Evolutionary conservation across 257 asterid genomes (phyloP).

Genomic region (Plantago major): DNA sequence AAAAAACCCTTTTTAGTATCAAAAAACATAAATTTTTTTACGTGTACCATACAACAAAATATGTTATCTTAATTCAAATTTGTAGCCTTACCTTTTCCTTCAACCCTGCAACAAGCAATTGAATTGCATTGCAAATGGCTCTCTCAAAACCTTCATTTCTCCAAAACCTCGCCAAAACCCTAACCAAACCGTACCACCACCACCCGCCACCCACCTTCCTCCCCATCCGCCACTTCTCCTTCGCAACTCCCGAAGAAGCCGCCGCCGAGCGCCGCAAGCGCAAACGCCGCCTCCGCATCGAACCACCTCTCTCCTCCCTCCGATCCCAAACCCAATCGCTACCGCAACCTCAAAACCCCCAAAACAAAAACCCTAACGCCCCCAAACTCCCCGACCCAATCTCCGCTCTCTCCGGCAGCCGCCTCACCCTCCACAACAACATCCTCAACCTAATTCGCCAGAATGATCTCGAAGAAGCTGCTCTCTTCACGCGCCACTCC

Average conservation of each 20-base stretch:
- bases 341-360: conserved; percentile 28
- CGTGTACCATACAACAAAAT: no score
- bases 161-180: conserved; percentile 42
- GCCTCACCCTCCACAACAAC: conserved; percentile 70
- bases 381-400: conserved; percentile 87
- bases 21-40: no score
- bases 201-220: conserved; percentile 31
- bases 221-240: conserved; percentile 63
- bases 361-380: conserved; percentile 56
- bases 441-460: conserved; percentile 79
- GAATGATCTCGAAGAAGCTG: conserved; percentile 90
- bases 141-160: conserved; percentile 60
- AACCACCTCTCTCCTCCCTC: conserved; percentile 66
- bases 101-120: neutral
- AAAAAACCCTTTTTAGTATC: no score
- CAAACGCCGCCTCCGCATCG: conserved; percentile 80
- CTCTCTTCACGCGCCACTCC: conserved; percentile 88
- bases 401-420: conserved; percentile 62
- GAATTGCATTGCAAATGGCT: conserved; percentile 39
- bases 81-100: conserved; percentile 11
- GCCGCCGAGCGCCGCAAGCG: conserved; percentile 93
- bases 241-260: conserved; percentile 94
- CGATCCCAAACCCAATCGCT: conserved; percentile 50
- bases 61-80: no score
- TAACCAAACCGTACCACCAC: conserved; percentile 29